Evolutionary conservation across 192 early-diverging fungal genomes (phyloP).

Genomic region (Entophlyctis luteolus): DNA sequence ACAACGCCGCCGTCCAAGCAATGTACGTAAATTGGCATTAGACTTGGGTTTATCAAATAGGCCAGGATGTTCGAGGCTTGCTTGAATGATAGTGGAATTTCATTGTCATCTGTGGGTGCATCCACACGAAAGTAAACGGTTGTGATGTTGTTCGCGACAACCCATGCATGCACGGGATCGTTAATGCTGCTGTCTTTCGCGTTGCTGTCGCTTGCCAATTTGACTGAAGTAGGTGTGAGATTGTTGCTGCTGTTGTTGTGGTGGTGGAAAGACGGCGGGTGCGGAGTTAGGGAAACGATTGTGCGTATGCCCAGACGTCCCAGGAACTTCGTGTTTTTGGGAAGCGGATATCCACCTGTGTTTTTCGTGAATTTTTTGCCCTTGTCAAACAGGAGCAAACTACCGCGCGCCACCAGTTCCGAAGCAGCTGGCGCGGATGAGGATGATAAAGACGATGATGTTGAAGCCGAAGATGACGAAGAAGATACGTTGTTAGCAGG

Average conservation of each 20-base stretch:
- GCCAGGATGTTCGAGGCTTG: slow-evolving; percentile 57
- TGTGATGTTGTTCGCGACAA: slow-evolving; percentile 54
- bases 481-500: too few species aligned
- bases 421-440: too few species aligned
- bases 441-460: too few species aligned
- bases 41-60: slow-evolving; percentile 67
- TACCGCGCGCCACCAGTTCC: neutral
- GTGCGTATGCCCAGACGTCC: slow-evolving; percentile 65
- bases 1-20: slow-evolving; percentile 86
- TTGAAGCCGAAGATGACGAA: too few species aligned
- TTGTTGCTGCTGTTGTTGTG: slow-evolving; percentile 49
- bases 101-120: slow-evolving; percentile 74
- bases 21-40: slow-evolving; percentile 78
- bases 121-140: slow-evolving; percentile 69
- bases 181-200: neutral
- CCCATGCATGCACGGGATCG: slow-evolving; percentile 8
- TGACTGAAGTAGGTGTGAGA: slow-evolving; percentile 33
- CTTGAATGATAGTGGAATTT: slow-evolving; percentile 75
- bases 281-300: slow-evolving; percentile 81
- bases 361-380: neutral
- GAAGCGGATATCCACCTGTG: slow-evolving; percentile 85
- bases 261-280: slow-evolving; percentile 53
- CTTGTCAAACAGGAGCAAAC: neutral
- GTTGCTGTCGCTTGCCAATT: neutral
- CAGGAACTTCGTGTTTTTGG: slow-evolving; percentile 80